Percentiles rank a stretch among this genome's conserved stretches.
Evolutionary conservation across 495 filamentous ascomycete genomes (phyloP).

Genomic region (Penicillium argentinense): DNA sequence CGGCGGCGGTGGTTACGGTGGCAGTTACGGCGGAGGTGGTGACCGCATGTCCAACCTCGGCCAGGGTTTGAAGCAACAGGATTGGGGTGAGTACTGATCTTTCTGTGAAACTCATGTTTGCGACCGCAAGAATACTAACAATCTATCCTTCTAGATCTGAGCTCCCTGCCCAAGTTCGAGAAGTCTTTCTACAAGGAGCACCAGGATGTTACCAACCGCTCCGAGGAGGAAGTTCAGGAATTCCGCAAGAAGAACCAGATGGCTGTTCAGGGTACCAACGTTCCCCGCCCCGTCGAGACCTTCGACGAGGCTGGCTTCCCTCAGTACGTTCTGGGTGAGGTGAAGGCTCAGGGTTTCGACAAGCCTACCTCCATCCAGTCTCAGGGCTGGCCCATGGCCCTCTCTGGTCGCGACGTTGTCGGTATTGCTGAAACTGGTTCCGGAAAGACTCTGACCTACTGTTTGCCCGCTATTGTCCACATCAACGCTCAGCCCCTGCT

Average conservation of each 20-base stretch:
- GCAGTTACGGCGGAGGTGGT: constrained; percentile 58
- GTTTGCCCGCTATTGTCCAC: constrained; percentile 96
- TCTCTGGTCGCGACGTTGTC: constrained; percentile 96
- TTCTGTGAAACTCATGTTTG: neutral
- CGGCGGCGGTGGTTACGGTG: constrained; percentile 52
- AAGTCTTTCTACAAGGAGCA: constrained; percentile 99
- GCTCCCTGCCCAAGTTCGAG: constrained; percentile 88
- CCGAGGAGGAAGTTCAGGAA: constrained; percentile 75
- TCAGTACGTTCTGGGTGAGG: constrained; percentile 93
- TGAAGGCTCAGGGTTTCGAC: constrained; percentile 94
- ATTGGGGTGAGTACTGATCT: constrained; percentile 66
- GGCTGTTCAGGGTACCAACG: constrained; percentile 68
- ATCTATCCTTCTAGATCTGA: constrained; percentile 59
- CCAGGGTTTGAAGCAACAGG: constrained; percentile 77
- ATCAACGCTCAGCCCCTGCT: constrained; percentile 98
- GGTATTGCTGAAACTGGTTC: constrained; percentile 99
- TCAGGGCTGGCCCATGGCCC: constrained; percentile 98
- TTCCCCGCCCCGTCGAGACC: constrained; percentile 90
- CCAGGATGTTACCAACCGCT: constrained; percentile 69
- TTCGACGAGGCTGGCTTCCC: constrained; percentile 99
- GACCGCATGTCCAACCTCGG: constrained; percentile 95
- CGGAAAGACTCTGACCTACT: constrained; percentile 98
- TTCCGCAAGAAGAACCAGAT: constrained; percentile 84
- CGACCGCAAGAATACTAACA: constrained; percentile 27
- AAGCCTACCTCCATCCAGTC: constrained; percentile 94